phyloP scores from a whole-genome alignment of 768 basidiomycete species.

The Collybia sordida region DNA sequence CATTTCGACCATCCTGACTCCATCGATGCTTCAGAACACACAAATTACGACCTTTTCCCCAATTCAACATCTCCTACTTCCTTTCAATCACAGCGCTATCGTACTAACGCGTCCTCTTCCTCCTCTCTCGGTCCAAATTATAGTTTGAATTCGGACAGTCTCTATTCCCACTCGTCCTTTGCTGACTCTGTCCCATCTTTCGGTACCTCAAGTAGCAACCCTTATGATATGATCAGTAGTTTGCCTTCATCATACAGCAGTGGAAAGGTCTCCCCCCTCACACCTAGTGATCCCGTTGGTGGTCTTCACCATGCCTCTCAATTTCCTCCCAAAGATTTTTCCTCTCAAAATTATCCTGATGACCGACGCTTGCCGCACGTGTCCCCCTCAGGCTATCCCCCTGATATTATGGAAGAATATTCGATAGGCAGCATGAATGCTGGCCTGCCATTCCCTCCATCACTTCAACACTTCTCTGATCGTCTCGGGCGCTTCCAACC shows the following conservation, averaged over 20 bases:
- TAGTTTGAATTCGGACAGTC: conserved; percentile 49
- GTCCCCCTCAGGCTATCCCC: conserved; percentile 44
- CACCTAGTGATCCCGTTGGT: conserved; percentile 63
- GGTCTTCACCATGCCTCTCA: conserved; percentile 54
- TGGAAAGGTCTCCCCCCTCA: conserved; percentile 76
- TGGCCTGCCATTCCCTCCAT: conserved; percentile 45
- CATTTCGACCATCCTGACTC: conserved; percentile 54
- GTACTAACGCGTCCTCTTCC: conserved; percentile 70
- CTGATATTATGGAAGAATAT: conserved; percentile 69
- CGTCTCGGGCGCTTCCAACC: conserved; percentile 54
- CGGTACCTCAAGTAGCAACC: conserved; percentile 43
- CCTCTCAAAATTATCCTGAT: conserved; percentile 56
- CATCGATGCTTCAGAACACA: conserved; percentile 54
- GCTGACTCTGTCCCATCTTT: conserved; percentile 61
- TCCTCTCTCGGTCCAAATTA: conserved; percentile 64
- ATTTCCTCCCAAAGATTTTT: conserved; percentile 63
- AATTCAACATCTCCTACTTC: conserved; percentile 36
- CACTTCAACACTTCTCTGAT: conserved; percentile 60
- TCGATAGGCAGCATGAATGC: conserved; percentile 45
- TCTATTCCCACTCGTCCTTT: conserved; percentile 63
- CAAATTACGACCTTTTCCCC: conserved; percentile 65
- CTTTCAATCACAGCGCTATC: conserved; percentile 62
- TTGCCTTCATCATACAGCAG: conserved; percentile 65
- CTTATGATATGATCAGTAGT: conserved; percentile 67
- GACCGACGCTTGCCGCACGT: conserved; percentile 59